These are phyloP conservation scores for Cenchrus americanus DNA, from an alignment of 176 grass and related monocot species.

Conservation along the genomic window DNA sequence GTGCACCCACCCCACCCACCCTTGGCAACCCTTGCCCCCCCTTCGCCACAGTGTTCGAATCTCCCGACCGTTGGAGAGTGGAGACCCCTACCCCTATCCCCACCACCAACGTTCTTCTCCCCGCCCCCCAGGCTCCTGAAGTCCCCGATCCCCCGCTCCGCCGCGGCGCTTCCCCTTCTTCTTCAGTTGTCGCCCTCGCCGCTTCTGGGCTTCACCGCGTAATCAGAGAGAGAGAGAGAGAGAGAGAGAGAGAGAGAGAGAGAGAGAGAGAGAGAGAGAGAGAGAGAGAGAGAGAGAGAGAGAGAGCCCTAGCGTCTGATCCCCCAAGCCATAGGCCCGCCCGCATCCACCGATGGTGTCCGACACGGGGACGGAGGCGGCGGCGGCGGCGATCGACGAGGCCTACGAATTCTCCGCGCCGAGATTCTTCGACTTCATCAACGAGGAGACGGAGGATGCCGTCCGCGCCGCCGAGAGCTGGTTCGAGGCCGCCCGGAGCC, in stretches of 20 bases:
- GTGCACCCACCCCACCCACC: conserved; percentile 27
- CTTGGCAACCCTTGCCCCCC: not conserved
- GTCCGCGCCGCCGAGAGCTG: conserved; percentile 70
- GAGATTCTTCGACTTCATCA: conserved; percentile 79
- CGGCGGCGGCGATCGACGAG: conserved; percentile 54
- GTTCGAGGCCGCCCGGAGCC: conserved; percentile 71
- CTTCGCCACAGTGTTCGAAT: conserved; percentile 49
- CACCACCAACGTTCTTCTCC: conserved; percentile 45
- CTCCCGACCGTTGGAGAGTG: conserved; percentile 77
- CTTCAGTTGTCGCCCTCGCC: conserved; percentile 1
- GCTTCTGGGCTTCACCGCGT: not conserved
- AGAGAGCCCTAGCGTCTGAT: not conserved
- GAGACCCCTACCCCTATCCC: not conserved
- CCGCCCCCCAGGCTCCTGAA: not conserved
- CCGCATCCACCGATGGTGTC: conserved; percentile 40
- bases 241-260: not conserved
- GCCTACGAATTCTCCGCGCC: conserved; percentile 90
- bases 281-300: conserved; percentile 13
- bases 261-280: conserved; percentile 5
- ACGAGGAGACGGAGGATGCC: conserved; percentile 66
- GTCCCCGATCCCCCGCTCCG: not conserved
- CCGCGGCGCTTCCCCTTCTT: conserved; percentile 8
- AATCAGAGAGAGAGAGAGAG: not conserved
- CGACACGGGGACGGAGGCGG: conserved; percentile 35
- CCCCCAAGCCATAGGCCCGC: not conserved